Conservation (phyloP, 2,329 filamentous ascomycete species). For the Cryphonectria radicalis region DNA sequence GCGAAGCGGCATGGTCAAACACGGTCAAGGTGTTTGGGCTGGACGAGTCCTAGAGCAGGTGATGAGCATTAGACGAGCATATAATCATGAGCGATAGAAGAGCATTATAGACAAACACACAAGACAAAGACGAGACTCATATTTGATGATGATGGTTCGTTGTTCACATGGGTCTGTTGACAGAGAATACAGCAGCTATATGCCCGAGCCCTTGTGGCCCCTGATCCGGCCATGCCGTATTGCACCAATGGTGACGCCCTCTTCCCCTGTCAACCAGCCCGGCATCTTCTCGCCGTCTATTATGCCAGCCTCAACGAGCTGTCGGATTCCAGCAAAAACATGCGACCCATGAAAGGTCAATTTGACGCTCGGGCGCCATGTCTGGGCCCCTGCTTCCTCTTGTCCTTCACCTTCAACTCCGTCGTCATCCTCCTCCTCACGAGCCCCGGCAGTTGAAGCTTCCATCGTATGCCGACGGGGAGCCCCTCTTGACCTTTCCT, state of each 20-base stretch:
- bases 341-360: constrained; percentile 76
- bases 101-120: constrained; percentile 7
- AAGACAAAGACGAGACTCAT: not conserved
- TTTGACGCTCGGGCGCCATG: constrained; percentile 63
- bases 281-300: constrained; percentile 81
- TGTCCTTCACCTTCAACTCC: constrained; percentile 36
- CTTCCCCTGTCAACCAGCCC: constrained; percentile 89
- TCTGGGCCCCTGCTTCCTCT: constrained; percentile 33
- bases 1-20: constrained; percentile 84
- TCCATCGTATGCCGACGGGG: constrained; percentile 44
- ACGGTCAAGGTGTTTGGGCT: constrained; percentile 80
- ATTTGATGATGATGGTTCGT: constrained; percentile 14
- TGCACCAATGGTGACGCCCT: constrained; percentile 74
- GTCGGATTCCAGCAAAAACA: constrained; percentile 79
- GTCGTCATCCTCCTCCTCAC: constrained; percentile 34
- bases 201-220: constrained; percentile 59
- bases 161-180: not conserved
- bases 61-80: constrained; percentile 39
- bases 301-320: constrained; percentile 76
- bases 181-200: constrained; percentile 38
- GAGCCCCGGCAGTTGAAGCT: constrained; percentile 39
- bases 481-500: not conserved
- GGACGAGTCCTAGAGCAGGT: constrained; percentile 43
- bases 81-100: constrained; percentile 12
- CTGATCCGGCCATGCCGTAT: constrained; percentile 69